Evolutionary conservation across 331 rosid species (phyloP).

Genomic region (Quercus tomentella): DNA sequence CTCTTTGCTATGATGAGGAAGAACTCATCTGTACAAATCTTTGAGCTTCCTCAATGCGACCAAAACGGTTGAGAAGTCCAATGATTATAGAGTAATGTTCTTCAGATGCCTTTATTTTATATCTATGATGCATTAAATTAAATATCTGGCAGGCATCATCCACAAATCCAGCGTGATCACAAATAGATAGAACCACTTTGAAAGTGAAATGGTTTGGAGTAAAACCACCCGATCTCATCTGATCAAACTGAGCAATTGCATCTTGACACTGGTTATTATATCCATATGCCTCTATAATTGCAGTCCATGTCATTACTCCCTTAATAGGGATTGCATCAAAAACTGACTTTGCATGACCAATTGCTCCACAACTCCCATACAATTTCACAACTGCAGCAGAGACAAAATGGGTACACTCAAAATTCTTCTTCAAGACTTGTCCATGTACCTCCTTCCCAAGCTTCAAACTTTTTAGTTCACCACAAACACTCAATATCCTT

Average conservation of each 20-base stretch:
- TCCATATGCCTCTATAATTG: constrained; percentile 65
- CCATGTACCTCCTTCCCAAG: constrained; percentile 80
- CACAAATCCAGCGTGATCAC: constrained; percentile 63
- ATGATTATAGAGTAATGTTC: constrained; percentile 48
- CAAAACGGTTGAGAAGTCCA: constrained; percentile 53
- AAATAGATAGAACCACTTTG: constrained; percentile 52
- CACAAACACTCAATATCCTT: constrained; percentile 57
- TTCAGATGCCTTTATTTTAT: constrained; percentile 47
- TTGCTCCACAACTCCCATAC: constrained; percentile 59
- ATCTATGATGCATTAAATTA: constrained; percentile 44
- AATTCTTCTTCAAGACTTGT: constrained; percentile 55
- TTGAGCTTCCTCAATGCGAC: constrained; percentile 52
- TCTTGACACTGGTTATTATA: constrained; percentile 36
- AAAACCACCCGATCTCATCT: constrained; percentile 40
- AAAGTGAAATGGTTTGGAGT: constrained; percentile 69
- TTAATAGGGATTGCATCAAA: constrained; percentile 52
- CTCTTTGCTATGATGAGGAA: constrained; percentile 19
- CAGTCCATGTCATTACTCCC: constrained; percentile 88
- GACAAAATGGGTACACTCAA: constrained; percentile 50
- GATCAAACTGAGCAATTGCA: constrained; percentile 52
- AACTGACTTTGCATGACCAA: constrained; percentile 43
- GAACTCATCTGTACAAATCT: constrained; percentile 46
- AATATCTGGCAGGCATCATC: constrained; percentile 60
- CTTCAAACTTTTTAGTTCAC: constrained; percentile 42
- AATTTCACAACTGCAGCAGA: constrained; percentile 56